These are phyloP conservation scores for Arthroderma uncinatum DNA, from an alignment of 2,329 filamentous ascomycete species.

Conservation along the genomic window DNA sequence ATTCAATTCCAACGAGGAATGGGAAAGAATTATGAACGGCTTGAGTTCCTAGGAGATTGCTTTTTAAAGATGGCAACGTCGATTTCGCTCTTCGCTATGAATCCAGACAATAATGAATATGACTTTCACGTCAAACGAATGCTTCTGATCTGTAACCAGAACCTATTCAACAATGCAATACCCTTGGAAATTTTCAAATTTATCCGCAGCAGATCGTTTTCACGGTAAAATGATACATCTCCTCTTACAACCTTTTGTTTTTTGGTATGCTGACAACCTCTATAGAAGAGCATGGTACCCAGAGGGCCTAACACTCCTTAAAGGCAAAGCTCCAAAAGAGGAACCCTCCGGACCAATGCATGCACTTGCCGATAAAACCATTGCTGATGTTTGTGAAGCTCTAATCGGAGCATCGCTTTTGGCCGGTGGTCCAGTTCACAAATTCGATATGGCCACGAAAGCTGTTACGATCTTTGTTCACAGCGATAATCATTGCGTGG, in stretches of 20 bases:
- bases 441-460: constrained; percentile 51
- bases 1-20: constrained; percentile 71
- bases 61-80: constrained; percentile 95
- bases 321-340: constrained; percentile 54
- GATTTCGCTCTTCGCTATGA: constrained; percentile 67
- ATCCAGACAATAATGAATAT: constrained; percentile 69
- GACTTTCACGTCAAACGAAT: constrained; percentile 85
- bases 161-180: constrained; percentile 67
- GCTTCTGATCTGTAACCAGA: constrained; percentile 82
- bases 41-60: constrained; percentile 87
- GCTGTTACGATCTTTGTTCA: constrained; percentile 52
- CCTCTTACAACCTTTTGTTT: background rate
- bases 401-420: constrained; percentile 76
- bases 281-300: constrained; percentile 74
- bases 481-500: constrained; percentile 57
- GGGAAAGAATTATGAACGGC: constrained; percentile 87
- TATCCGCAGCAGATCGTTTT: constrained; percentile 73
- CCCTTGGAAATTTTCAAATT: constrained; percentile 57
- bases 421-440: constrained; percentile 37
- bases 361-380: constrained; percentile 69
- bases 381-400: constrained; percentile 90
- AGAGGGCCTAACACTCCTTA: constrained; percentile 58
- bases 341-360: constrained; percentile 42
- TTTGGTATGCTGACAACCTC: constrained; percentile 10
- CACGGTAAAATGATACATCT: constrained; percentile 39